Base-by-base conservation (phyloP, 2,329 filamentous ascomycete genomes). In the Metarhizium robertsii region DNA sequence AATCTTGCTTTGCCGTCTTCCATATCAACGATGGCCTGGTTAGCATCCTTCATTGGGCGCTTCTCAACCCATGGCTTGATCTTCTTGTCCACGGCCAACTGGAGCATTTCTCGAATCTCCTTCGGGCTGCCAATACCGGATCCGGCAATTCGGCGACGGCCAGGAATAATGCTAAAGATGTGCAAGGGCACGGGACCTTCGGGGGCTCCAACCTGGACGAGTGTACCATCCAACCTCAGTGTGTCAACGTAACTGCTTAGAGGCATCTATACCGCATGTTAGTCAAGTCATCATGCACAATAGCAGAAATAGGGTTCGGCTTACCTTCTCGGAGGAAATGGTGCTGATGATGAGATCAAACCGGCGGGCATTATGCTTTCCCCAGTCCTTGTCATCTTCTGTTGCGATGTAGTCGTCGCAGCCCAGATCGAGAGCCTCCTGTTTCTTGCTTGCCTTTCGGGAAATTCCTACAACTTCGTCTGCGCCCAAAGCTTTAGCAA, bases 401-500 rank as follows among this genome's bases (percentile, higher is more conserved):
- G 70, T 71, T 13, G 71, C 69, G 49, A 73, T 71, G 58, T 72
- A 72, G 71, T 64, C 75, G 69, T 80, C 79, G 5, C 80, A 82
- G 16, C 82, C 83, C 68, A 85, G 75, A 54, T 75, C 74, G 53
- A 76, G 63, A 1, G 79, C 80, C 62, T 86, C 82, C 1, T 73
- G 72, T 48, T 72, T 73, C 73, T 85, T 86, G 55, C 65, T 68
- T 6, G 67, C 69, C 18, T 69, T 75, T 43, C 81, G 75, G 14
- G 79, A 83, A 63, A 85, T 84, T 8, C 77, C 82, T 7, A 83
- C 78, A 13, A 85, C 79, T 49, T 76, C 75, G 51, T 85, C 80
- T n/a, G 79, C 81, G 10, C 79, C 81, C 11, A 90, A 68, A 2
- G 86, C 86, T 67, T 82, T 85, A 1, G 87, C 86, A 61, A 83